Evolutionary conservation across 176 grass and related monocot genomes (phyloP).

Genomic region (Eragrostis curvula): DNA sequence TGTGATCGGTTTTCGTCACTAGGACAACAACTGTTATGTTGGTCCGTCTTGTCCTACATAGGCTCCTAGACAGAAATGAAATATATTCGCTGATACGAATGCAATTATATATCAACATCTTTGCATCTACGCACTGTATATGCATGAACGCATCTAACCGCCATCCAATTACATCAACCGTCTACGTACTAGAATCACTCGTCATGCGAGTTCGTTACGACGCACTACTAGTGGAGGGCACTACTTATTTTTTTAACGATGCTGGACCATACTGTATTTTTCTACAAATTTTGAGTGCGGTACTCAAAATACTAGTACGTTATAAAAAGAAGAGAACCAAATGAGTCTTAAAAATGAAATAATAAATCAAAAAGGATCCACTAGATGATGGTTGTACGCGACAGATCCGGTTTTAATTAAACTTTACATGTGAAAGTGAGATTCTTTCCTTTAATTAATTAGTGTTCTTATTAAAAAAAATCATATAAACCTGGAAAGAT

Average conservation of each 20-base stretch:
- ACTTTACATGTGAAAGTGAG: background rate
- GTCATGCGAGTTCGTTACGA: background rate
- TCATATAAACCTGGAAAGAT: background rate
- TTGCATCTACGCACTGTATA: background rate
- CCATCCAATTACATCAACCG: background rate
- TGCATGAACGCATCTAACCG: background rate
- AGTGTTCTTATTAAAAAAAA: background rate
- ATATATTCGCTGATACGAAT: slow-evolving; percentile 39
- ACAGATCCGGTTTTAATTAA: background rate
- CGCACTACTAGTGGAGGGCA: too few species aligned
- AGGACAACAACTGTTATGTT: background rate
- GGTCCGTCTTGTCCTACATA: background rate
- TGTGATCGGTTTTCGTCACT: slow-evolving; percentile 30
- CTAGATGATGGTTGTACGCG: background rate
- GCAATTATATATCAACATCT: background rate
- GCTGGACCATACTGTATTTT: background rate
- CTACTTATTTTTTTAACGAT: background rate
- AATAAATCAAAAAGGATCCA: background rate
- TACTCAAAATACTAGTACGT: background rate
- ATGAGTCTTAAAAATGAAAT: background rate
- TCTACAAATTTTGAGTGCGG: background rate
- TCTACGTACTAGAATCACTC: background rate
- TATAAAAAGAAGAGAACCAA: background rate
- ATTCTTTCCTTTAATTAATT: background rate
- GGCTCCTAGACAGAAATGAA: background rate